Conservation (phyloP, 2,329 filamentous ascomycete genomes). For the Lasiodiplodia sp. region DNA sequence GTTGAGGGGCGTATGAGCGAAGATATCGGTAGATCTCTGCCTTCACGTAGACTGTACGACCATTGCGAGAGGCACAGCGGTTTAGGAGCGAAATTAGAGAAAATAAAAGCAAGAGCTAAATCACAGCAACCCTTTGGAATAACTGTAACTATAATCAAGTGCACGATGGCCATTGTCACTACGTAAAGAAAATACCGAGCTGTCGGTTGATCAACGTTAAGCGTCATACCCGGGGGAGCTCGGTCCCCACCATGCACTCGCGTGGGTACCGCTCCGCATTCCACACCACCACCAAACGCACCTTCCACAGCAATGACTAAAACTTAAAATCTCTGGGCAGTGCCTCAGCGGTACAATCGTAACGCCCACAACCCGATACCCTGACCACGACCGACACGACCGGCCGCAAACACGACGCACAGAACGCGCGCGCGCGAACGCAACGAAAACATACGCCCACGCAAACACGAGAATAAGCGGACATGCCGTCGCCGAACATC, state of each 20-base stretch:
- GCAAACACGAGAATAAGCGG: neutral
- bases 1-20: constrained; percentile 19
- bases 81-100: neutral
- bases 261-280: constrained; percentile 9
- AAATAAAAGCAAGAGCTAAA: neutral
- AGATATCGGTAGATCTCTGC: constrained; percentile 17
- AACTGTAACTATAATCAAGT: too few species aligned
- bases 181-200: neutral
- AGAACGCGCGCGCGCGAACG: constrained; percentile 1
- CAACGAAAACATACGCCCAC: neutral
- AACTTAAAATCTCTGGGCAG: constrained; percentile 1
- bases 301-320: constrained; percentile 8
- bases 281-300: neutral
- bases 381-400: neutral
- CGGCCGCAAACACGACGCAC: neutral
- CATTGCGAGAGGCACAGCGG: neutral
- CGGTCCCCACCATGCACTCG: constrained; percentile 11
- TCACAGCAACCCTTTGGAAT: too few species aligned
- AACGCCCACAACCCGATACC: neutral
- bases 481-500: constrained; percentile 27
- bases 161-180: neutral
- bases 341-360: constrained; percentile 11
- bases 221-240: constrained; percentile 9
- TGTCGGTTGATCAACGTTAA: constrained; percentile 8
- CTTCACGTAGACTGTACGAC: constrained; percentile 18